These are phyloP conservation scores for Tillandsia leiboldiana DNA, from an alignment of 176 grass and related monocot species.

Conservation along the genomic window DNA sequence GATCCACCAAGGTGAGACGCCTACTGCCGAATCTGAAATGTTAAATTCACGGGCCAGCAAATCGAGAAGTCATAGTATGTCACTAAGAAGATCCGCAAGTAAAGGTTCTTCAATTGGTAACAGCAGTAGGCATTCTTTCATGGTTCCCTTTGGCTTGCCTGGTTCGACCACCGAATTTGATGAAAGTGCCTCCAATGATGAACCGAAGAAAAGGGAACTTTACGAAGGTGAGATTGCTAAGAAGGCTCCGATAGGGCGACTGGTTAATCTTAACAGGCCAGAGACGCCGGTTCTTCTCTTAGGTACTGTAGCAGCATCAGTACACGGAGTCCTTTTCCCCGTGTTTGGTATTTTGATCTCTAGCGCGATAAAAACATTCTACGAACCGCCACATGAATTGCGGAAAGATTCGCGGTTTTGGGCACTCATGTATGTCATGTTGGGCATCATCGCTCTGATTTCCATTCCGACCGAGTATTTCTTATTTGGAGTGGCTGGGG, in stretches of 20 bases:
- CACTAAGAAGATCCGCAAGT: conserved; percentile 19
- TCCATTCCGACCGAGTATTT: conserved; percentile 46
- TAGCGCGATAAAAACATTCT: conserved; percentile 63
- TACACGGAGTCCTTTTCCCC: conserved; percentile 51
- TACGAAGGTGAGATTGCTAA: conserved; percentile 19
- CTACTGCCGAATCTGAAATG: conserved; percentile 22
- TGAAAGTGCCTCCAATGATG: conserved; percentile 18
- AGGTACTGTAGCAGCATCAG: conserved; percentile 41
- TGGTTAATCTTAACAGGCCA: conserved; percentile 69
- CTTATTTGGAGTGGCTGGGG: conserved; percentile 69
- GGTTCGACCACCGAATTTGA: conserved; percentile 31
- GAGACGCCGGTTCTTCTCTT: conserved; percentile 46
- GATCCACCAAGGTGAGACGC: conserved; percentile 21
- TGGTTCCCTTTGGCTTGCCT: conserved; percentile 27
- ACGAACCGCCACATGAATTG: conserved; percentile 46
- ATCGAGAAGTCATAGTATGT: conserved; percentile 10
- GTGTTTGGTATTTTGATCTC: conserved; percentile 59
- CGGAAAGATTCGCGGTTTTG: conserved; percentile 63
- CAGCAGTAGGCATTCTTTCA: conserved; percentile 36
- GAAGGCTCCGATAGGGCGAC: conserved; percentile 41
- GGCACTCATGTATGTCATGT: conserved; percentile 54
- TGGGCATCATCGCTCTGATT: conserved; percentile 30
- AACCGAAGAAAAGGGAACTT: conserved; percentile 1
- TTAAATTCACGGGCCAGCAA: conserved; percentile 14
- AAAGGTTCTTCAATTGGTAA: conserved; percentile 41